Evolutionary conservation across 2,329 filamentous ascomycete species (phyloP).

Genomic region (Ophiosphaerella korrae): DNA sequence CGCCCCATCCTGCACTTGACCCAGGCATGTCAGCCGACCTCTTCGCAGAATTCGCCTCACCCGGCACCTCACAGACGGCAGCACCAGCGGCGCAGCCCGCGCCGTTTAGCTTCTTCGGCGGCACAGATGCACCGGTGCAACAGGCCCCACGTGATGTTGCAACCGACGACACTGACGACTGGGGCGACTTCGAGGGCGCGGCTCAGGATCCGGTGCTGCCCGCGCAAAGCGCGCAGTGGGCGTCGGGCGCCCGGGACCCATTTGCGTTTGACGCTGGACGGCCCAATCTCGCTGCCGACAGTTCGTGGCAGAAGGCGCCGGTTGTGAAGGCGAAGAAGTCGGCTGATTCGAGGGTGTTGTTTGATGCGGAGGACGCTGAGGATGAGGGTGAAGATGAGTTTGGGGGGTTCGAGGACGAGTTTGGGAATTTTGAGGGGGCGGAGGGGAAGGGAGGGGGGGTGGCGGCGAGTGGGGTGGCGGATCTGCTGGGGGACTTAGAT

Average conservation of each 20-base stretch:
- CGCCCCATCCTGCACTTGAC: too few relatives aligned
- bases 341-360: constrained; percentile 46
- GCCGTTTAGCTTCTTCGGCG: constrained; percentile 44
- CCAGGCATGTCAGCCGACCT: constrained; percentile 42
- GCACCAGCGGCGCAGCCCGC: constrained; percentile 10
- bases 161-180: constrained; percentile 43
- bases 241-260: constrained; percentile 11
- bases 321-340: constrained; percentile 40
- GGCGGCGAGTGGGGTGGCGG: constrained; percentile 17
- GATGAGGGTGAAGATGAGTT: constrained; percentile 44
- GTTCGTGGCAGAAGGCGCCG: constrained; percentile 31
- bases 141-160: too few relatives aligned
- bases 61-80: too few relatives aligned
- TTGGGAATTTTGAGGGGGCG: constrained; percentile 44
- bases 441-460: constrained; percentile 8
- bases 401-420: constrained; percentile 47
- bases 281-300: constrained; percentile 12
- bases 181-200: constrained; percentile 48
- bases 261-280: constrained; percentile 15
- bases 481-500: constrained; percentile 34
- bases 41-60: constrained; percentile 39
- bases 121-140: constrained; percentile 18
- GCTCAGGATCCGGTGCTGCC: constrained; percentile 4
- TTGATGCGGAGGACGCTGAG: constrained; percentile 47
- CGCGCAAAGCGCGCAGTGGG: constrained; percentile 10